Evolutionary conservation across 2,329 filamentous ascomycete genomes (phyloP), one percentile per base, ranked within the genome.

Genomic region (Polytolypa hystricis): DNA sequence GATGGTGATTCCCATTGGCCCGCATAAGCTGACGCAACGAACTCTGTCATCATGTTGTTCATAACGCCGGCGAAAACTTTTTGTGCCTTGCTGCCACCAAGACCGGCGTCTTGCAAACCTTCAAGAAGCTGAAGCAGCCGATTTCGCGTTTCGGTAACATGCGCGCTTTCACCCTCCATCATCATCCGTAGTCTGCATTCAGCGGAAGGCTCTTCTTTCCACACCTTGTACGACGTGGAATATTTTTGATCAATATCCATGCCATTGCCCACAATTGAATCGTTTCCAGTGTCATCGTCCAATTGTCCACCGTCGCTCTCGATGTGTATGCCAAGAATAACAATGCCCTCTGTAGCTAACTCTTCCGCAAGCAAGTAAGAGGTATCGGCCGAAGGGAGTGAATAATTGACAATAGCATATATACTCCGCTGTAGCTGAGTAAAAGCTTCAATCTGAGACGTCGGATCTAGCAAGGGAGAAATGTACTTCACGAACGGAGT

Each of bases 51-150:
- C 43, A 77, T 56, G 23, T 66, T 63, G 47, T 74, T 66, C 62
- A 78, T 71, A 2, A 74, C 71, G 37, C 64, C 60, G 2, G 73
- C 75, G 43, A 77, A 71, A 5, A 74, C 66, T 39, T 69, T 68
- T 47, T 77, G 71, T 4, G 68, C 66, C 30, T 61, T 62, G 27
- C 67, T 65, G 20, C 67, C 67, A 8, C 73, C 73, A 16, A 79
- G 56, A 0, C 73, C 74, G 11, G 74, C 66, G 12, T 64, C 56
- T 39, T 71, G 62, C 15, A 77, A 50, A 5, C 56, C 58, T 28
- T 59, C 56, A 11, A 73, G 49, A 9, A 73, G 51, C 15, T 51
- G 44, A 15, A 64, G 39, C 11, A 65, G 46, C n/a, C 42, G 48
- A 28, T 56, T 48, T 6, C 57, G 56, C 14, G 58, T 48, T n/a